Evolutionary conservation across 345 rosid genomes (phyloP).

Genomic region (Eucalyptus erythrocorys): DNA sequence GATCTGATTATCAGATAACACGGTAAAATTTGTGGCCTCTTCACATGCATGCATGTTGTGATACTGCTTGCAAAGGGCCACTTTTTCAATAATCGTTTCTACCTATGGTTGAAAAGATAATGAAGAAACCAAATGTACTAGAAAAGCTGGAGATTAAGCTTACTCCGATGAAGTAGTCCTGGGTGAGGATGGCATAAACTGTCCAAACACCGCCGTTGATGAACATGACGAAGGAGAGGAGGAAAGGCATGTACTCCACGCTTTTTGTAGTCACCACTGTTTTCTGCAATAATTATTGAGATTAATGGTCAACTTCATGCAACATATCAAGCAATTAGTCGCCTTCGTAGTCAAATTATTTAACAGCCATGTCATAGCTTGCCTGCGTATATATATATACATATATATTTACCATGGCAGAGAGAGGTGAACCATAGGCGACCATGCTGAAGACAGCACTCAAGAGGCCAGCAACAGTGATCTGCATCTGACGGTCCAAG

Average conservation of each 20-base stretch:
- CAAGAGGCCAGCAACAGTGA: constrained; percentile 40
- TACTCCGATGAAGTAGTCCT: constrained; percentile 40
- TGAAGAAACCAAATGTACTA: neutral
- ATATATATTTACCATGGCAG: constrained; percentile 49
- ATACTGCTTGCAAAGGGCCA: neutral
- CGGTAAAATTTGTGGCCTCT: neutral
- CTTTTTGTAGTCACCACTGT: constrained; percentile 40
- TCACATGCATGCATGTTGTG: neutral
- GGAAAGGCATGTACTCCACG: constrained; percentile 51
- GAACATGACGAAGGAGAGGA: constrained; percentile 30
- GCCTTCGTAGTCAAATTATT: neutral
- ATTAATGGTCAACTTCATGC: neutral
- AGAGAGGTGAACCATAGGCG: constrained; percentile 67
- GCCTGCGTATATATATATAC: rapidly evolving
- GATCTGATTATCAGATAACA: neutral
- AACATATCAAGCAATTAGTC: neutral
- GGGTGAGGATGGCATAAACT: constrained; percentile 27
- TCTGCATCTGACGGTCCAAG: constrained; percentile 25
- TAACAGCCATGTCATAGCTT: neutral
- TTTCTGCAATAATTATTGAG: constrained; percentile 13
- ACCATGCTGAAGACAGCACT: constrained; percentile 45
- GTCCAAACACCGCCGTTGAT: constrained; percentile 44
- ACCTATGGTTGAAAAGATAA: neutral
- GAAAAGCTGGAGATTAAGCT: neutral
- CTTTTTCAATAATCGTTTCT: neutral